Base-by-base conservation (phyloP, 1,139 yeast genomes). In the Yamadazyma jaroonii region DNA sequence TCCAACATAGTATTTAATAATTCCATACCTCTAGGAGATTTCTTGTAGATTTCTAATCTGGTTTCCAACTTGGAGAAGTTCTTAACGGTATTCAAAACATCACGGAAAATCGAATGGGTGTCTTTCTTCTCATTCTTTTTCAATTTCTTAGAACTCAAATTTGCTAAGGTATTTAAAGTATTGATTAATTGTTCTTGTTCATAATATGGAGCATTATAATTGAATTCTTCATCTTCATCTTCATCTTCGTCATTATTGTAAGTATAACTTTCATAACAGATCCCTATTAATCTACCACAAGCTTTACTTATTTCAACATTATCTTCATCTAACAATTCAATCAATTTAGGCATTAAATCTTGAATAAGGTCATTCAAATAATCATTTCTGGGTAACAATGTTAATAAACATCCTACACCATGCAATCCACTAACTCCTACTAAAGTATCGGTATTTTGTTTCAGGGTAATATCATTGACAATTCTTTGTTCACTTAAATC, bases 61-160 rank as follows among this genome's bases (percentile, higher is more conserved):
- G 59, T 57, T 6, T 58, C 61, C n/a, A 56, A 50, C 29, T 69
- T 59, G 9, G 76, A 64, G 47, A 72, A 75, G 6, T 57, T 55
- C 36, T 66, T 64, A 12, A 81, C 62, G 0, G 87, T 78, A 31
- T 61, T 59, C 31, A 74, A 57, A 14, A 81, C 79, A 48, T 83
- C 85, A 50, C 84, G 67, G 56, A 83, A 79, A 2, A 83, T 67
- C 1, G 86, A 76, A 49, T 79, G 78, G 25, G 77, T 68, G 33
- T 75, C 79, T 43, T 73, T 74, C 55, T 78, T 82, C 40, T 79
- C 85, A 54, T 76, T 79, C 49, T 81, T 82, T 24, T 81, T 73
- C 4, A 79, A 54, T 40, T 71, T 77, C 41, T 79, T 79, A 6
- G 81, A 66, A 0, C 84, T 74, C 26, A 76, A 68, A 37, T 69